Evolutionary conservation across 148 eudicot species (phyloP).

Genomic region (Chenopodium quinoa): DNA sequence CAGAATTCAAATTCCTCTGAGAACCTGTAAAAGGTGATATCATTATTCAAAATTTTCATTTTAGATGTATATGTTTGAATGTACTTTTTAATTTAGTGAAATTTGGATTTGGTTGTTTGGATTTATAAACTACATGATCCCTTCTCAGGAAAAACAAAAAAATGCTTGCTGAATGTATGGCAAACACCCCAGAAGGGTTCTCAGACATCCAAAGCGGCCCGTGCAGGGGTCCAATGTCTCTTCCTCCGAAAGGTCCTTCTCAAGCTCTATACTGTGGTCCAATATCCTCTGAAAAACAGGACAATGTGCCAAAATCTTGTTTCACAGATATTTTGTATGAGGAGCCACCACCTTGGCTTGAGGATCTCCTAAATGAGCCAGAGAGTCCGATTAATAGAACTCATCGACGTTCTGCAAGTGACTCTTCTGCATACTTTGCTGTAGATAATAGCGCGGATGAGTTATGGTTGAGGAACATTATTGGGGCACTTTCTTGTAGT

Average conservation of each 20-base stretch:
- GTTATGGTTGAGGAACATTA: slow-evolving; percentile 11
- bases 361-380: slow-evolving; percentile 76
- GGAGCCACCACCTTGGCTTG: slow-evolving; percentile 82
- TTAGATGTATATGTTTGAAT: too few species aligned
- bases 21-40: neutral
- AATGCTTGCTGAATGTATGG: slow-evolving; percentile 23
- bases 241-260: slow-evolving; percentile 30
- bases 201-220: slow-evolving; percentile 19
- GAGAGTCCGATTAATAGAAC: slow-evolving; percentile 40
- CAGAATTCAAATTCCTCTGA: neutral
- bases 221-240: slow-evolving; percentile 17
- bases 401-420: slow-evolving; percentile 71
- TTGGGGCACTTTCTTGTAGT: slow-evolving; percentile 21
- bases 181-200: slow-evolving; percentile 21
- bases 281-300: slow-evolving; percentile 22
- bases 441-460: slow-evolving; percentile 27
- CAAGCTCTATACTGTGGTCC: slow-evolving; percentile 5
- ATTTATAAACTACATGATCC: neutral
- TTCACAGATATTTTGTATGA: slow-evolving; percentile 45
- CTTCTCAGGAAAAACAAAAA: slow-evolving; percentile 3
- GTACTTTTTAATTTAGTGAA: too few species aligned
- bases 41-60: neutral
- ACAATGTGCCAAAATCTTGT: slow-evolving; percentile 38
- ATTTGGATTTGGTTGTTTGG: neutral
- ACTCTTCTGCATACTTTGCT: slow-evolving; percentile 51